Conservation (phyloP, 2,329 filamentous ascomycete genomes). For the Tothia fuscella region DNA sequence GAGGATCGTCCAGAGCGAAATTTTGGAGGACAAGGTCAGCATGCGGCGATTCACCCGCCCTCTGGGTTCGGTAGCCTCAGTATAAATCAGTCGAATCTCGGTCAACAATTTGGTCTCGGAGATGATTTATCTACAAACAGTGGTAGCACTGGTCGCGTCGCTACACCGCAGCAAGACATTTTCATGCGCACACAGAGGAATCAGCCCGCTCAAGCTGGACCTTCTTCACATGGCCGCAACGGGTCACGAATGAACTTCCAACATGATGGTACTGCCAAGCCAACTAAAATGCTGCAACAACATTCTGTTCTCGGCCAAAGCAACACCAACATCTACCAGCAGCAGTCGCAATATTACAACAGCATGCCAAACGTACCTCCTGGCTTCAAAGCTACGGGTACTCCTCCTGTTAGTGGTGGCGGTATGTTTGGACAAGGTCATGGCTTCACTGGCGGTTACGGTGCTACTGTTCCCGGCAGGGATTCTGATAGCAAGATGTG, state of each 20-base stretch:
- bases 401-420: conserved; percentile 67
- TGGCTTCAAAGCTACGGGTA: conserved; percentile 87
- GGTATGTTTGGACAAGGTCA: conserved; percentile 86
- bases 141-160: conserved; percentile 54
- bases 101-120: conserved; percentile 20
- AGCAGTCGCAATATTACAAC: not conserved
- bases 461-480: not conserved
- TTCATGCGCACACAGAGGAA: conserved; percentile 51
- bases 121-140: conserved; percentile 28
- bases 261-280: conserved; percentile 44
- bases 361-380: conserved; percentile 81
- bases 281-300: conserved; percentile 3
- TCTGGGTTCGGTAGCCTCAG: conserved; percentile 40
- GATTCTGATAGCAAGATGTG: conserved; percentile 2
- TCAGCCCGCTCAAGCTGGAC: conserved; percentile 36
- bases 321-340: not conserved
- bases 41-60: conserved; percentile 60
- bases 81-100: too few species aligned
- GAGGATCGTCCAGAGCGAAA: conserved; percentile 57
- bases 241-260: conserved; percentile 80
- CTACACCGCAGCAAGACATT: conserved; percentile 62
- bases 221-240: conserved; percentile 68
- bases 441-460: conserved; percentile 53
- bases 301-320: not conserved
- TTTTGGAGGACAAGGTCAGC: conserved; percentile 48